Conservation (phyloP, 169 alveolate species). For the Plasmodium fragile region DNA sequence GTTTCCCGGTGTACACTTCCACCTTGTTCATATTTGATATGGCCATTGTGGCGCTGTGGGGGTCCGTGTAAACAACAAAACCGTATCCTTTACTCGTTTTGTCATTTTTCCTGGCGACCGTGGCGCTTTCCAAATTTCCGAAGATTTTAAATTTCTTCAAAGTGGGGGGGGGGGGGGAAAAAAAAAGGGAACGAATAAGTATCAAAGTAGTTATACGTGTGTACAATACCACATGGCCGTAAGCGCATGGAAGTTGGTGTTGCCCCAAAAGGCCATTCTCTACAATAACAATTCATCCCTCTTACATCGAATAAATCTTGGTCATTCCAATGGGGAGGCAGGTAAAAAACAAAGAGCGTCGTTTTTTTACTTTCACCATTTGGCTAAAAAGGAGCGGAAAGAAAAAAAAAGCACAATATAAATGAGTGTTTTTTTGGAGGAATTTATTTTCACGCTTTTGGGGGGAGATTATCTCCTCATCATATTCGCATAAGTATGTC, state of each 20-base stretch:
- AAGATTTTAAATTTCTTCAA: conserved; percentile 61
- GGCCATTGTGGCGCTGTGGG: conserved; percentile 91
- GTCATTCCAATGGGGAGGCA: conserved; percentile 94
- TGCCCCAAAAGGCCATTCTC: background rate
- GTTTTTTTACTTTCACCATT: conserved; percentile 63
- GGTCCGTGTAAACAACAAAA: conserved; percentile 90
- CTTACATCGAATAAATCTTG: conserved; percentile 82
- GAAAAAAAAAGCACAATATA: background rate
- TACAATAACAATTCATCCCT: background rate
- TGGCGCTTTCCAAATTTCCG: conserved; percentile 74
- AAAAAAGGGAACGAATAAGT: background rate
- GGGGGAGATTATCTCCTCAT: background rate
- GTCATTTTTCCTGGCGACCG: conserved; percentile 73
- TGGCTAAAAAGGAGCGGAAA: conserved; percentile 3
- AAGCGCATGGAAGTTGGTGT: background rate
- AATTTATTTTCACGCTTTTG: background rate
- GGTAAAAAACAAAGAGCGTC: conserved; percentile 91
- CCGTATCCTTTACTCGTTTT: conserved; percentile 89
- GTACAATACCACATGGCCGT: background rate
- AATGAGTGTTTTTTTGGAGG: background rate
- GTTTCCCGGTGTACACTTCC: conserved; percentile 55
- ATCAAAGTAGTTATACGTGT: background rate
- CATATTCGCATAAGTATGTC: background rate
- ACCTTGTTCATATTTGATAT: conserved; percentile 85
- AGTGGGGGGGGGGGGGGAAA: background rate